These are phyloP conservation scores for Saccharomyces pastorianus DNA, from an alignment of 1,139 yeast genomes.

Conservation along the genomic window DNA sequence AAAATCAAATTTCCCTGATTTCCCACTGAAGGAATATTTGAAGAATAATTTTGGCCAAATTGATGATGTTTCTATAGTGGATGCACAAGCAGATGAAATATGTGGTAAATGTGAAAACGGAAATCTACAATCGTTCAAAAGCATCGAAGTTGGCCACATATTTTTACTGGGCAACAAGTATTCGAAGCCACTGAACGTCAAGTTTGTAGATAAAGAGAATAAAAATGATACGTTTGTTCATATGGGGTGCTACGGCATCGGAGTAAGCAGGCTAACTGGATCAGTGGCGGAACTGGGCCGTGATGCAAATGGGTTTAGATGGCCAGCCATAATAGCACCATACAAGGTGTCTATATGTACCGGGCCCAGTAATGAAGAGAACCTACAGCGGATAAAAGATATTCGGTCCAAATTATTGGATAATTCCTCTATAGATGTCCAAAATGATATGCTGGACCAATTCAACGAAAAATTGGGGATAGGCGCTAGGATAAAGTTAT, in stretches of 20 bases:
- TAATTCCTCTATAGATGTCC: not conserved
- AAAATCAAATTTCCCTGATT: constrained; percentile 60
- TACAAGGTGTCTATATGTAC: constrained; percentile 49
- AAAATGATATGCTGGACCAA: constrained; percentile 22
- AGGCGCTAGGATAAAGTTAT: constrained; percentile 45
- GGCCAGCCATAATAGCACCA: constrained; percentile 82
- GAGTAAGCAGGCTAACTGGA: constrained; percentile 77
- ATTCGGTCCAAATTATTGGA: not conserved
- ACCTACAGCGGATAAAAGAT: constrained; percentile 17
- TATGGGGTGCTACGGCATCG: constrained; percentile 98
- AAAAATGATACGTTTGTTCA: constrained; percentile 35
- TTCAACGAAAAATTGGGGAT: constrained; percentile 35
- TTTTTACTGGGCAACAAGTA: constrained; percentile 80
- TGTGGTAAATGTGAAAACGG: constrained; percentile 66
- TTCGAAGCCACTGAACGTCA: constrained; percentile 54
- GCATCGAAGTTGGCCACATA: constrained; percentile 93
- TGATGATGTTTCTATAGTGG: constrained; percentile 56
- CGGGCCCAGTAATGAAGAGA: constrained; percentile 33
- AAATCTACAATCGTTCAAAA: constrained; percentile 39
- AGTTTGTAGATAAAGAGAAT: constrained; percentile 40
- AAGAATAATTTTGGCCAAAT: constrained; percentile 59
- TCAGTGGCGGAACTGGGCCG: constrained; percentile 72
- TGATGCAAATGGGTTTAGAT: constrained; percentile 61
- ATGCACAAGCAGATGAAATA: constrained; percentile 56
- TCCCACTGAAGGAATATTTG: constrained; percentile 48